Percentiles rank a stretch among this genome's conserved stretches.
Conservation (phyloP, 139 green algal genomes). For the Closterium sp. region DNA sequence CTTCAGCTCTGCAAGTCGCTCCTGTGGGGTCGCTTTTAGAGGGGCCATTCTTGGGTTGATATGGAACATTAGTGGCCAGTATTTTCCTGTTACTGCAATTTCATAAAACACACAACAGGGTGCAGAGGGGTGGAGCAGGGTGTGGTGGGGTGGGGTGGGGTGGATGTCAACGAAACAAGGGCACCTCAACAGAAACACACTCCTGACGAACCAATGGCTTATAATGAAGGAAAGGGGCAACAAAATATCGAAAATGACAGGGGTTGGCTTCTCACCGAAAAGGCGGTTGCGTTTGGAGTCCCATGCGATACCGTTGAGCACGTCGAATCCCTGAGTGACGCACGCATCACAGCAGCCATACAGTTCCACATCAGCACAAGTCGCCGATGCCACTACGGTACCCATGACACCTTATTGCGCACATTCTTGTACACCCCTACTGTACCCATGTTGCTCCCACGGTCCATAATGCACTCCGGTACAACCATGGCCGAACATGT, state of each 20-base stretch:
- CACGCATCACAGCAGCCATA: neutral
- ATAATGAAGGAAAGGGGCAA: too few species aligned
- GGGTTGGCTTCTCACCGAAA: neutral
- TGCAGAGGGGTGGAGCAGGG: too few species aligned
- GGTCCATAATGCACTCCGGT: neutral
- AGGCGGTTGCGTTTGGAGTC: neutral
- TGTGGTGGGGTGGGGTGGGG: too few species aligned
- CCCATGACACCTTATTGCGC: too few species aligned
- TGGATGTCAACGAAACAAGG: neutral
- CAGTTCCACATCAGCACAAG: neutral
- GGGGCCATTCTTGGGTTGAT: neutral
- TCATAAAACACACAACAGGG: neutral
- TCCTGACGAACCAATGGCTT: too few species aligned
- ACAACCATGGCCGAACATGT: neutral
- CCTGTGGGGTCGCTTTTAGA: neutral
- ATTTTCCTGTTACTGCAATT: neutral
- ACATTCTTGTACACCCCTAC: too few species aligned
- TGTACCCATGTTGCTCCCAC: too few species aligned
- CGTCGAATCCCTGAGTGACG: neutral
- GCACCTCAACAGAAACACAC: neutral
- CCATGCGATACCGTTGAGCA: neutral
- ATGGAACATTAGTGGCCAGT: neutral
- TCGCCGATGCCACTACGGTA: too few species aligned
- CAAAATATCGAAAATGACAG: too few species aligned
- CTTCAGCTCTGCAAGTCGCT: neutral